Base-by-base conservation (phyloP, 2,329 filamentous ascomycete genomes). In the Celoporthe dispersa region DNA sequence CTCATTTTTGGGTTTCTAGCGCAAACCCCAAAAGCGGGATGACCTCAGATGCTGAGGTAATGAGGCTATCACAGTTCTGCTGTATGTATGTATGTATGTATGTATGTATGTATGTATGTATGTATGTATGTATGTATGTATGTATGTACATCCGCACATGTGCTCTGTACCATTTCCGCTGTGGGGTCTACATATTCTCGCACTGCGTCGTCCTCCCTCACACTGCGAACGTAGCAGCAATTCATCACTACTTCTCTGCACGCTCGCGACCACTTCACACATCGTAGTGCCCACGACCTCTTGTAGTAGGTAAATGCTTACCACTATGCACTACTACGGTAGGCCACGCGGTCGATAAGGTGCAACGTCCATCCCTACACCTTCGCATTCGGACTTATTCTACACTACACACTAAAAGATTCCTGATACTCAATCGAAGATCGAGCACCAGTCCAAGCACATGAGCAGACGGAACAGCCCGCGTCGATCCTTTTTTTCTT, bases 11-110 rank as follows among this genome's bases (percentile, higher is more conserved):
- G 41, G 19, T 48, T 64, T 64, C 48, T 60, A 59, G 53, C 39
- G 55, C 22, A 12, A 31, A 31, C 64, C 55, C 37, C 14, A 31
- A 57, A 66, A 57, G 53, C 64, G 53, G 53, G 64, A 59, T 41
- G 35, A 41, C 35, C 22, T 31, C 3, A 41, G 31, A 33, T 28
- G 53, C 64, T 66, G 53, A 65, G 44, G 63, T 65, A 65, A 57
- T 37, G 44, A 9, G 25, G 31, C 44, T 53, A 53, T 22, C 25
- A 44, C 19, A 44, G 22, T 22, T 48, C 19, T 48, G 41, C 22
- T 48, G 44, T 9, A 48, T n/a, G 44, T 48, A 22, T 22, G 41
- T 16, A 22, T 41, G 25, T 19, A 11, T 11, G 44, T 48, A 22
- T 22, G 41, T 16, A 22, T 41, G 25, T 19, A 11, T 48, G 44